Percentiles rank a stretch among this genome's conserved stretches.
Evolutionary conservation across 306 rosid species (phyloP).

Genomic region (apple (Malus domestica)): DNA sequence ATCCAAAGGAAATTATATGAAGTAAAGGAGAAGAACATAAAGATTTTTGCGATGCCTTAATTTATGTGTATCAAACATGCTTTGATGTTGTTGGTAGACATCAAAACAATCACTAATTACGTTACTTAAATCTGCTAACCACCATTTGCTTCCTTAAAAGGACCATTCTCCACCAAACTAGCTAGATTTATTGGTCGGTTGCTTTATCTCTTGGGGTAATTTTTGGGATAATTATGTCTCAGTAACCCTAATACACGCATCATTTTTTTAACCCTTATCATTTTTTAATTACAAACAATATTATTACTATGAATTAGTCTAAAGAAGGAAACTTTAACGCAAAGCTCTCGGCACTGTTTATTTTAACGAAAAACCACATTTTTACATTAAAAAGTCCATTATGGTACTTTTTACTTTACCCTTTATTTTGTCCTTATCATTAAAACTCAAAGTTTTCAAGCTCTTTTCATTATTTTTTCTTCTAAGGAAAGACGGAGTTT

Average conservation of each 20-base stretch:
- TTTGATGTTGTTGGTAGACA: constrained; percentile 52
- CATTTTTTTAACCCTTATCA: too few relatives aligned
- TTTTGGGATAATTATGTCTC: constrained; percentile 6
- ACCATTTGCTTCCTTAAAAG: constrained; percentile 67
- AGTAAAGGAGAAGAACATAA: not conserved
- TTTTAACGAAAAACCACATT: too few relatives aligned
- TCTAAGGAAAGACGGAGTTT: too few relatives aligned
- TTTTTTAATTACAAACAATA: not conserved
- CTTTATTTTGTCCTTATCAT: too few relatives aligned
- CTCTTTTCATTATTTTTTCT: too few relatives aligned
- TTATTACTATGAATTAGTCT: not conserved
- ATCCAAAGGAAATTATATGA: constrained; percentile 16
- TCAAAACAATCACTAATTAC: constrained; percentile 44
- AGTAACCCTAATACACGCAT: not conserved
- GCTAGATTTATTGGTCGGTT: constrained; percentile 32
- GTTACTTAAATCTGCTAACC: constrained; percentile 13
- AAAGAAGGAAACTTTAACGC: too few relatives aligned
- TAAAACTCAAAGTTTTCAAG: too few relatives aligned
- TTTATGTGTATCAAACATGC: constrained; percentile 19
- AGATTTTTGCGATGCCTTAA: not conserved
- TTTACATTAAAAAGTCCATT: too few relatives aligned
- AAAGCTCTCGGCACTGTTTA: too few relatives aligned
- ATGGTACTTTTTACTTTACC: too few relatives aligned
- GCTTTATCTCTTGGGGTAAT: constrained; percentile 26
- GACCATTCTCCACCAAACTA: constrained; percentile 26